A percentile compares a stretch with the other conserved stretches of the same genome.
These are phyloP conservation scores for Yamadazyma trypodendri DNA, from an alignment of 1,139 yeast genomes.

Conservation along the genomic window DNA sequence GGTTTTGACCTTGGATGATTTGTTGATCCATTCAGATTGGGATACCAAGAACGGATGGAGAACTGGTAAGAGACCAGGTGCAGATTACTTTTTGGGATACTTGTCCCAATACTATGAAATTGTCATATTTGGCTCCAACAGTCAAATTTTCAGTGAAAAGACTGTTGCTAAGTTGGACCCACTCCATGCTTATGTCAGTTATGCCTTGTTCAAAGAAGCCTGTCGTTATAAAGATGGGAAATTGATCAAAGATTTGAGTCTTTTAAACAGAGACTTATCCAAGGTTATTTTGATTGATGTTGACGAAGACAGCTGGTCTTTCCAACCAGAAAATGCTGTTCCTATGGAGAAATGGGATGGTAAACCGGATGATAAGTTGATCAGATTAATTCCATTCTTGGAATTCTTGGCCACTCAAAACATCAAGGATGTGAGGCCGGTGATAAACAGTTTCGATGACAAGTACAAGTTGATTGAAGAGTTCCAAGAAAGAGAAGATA, in stretches of 20 bases:
- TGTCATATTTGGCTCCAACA: constrained; percentile 83
- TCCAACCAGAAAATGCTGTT: constrained; percentile 93
- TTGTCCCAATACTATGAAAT: constrained; percentile 94
- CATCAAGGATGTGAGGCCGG: constrained; percentile 86
- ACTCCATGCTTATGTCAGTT: constrained; percentile 82
- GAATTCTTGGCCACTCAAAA: constrained; percentile 95
- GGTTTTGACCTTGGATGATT: constrained; percentile 85
- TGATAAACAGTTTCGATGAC: constrained; percentile 66
- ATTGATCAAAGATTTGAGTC: constrained; percentile 78
- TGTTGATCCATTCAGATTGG: constrained; percentile 91
- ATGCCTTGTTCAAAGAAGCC: constrained; percentile 87
- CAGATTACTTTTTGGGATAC: constrained; percentile 93
- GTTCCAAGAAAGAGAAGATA: constrained; percentile 72
- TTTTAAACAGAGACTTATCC: constrained; percentile 85
- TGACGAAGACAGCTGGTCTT: constrained; percentile 65
- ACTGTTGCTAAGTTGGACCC: constrained; percentile 90
- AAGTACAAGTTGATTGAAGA: constrained; percentile 67
- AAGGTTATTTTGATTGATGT: constrained; percentile 82
- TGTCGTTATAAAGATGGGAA: constrained; percentile 89
- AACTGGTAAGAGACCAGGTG: constrained; percentile 98
- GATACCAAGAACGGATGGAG: constrained; percentile 93
- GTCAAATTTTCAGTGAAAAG: constrained; percentile 82
- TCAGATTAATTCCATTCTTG: constrained; percentile 83
- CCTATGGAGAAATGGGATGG: constrained; percentile 88
- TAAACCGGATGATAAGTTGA: constrained; percentile 70